Base-by-base conservation (phyloP, 805 yeast genomes). In the Monosporozyma unispora region DNA sequence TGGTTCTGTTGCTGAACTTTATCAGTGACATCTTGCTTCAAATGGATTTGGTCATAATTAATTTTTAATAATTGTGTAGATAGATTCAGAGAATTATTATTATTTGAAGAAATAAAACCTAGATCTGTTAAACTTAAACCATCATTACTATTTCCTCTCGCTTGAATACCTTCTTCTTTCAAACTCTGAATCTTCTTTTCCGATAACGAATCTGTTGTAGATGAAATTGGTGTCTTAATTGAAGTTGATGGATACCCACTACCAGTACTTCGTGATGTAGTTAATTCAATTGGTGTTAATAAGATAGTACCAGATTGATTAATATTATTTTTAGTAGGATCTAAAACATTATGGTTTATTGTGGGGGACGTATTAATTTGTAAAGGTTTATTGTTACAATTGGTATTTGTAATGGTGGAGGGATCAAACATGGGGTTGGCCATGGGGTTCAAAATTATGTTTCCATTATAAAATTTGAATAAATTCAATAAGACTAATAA, bases 401-500 rank as follows among this genome's bases (percentile, higher is more conserved):
- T 35, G 12, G 9, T 18, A 18, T 18, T 14, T 16, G 18, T 16
- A 4, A 4, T 14, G 19, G 11, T 33, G 7, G 22, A 18, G 12
- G 40, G n/a, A 21, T 39, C 27, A 5, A 21, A 21, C 5, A 10
- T 4, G 2, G 42, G 25, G 12, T 18, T 22, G 28, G 19, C 10
- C 44, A 38, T 44, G 54, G 19, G 57, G 40, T 50, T 52, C 19
- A 58, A 43, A n/a, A 57, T 46, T 25, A 59, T 54, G 35, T 55
- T 58, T 11, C 62, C 62, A 44, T 58, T 58, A 27, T 52, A 50
- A 29, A 54, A 53, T 2, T 49, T 52, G 37, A 58, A 59, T 1
- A 54, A 49, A 16, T 55, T 50, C 16, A 48, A 39, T n/a, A 58
- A 38, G 39, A 55, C 52, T 16, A 54, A 11, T n/a, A 57, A 46